Base-by-base conservation (phyloP, 768 basidiomycete species). In the Phanerodontia chrysosporium region DNA sequence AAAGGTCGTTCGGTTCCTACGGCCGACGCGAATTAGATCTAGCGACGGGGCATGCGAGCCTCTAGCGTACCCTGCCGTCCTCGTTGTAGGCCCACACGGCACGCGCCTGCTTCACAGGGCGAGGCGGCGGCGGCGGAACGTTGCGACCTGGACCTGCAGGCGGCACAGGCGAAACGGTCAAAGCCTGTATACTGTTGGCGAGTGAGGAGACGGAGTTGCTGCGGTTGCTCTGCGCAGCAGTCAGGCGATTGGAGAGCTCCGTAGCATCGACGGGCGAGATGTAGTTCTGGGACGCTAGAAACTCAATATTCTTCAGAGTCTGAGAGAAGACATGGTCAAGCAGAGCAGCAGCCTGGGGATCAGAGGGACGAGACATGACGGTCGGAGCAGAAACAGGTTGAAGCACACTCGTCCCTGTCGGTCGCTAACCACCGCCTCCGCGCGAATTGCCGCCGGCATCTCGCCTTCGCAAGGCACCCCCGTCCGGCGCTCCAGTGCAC, bases 1-100 rank as follows among this genome's bases (percentile, higher is more conserved):
- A 82, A 8, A 96, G 77, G 68, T 96, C 93, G n/a, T 87, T 83
- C 13, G 80, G 76, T 64, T 92, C 89, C 89, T 93, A 25, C 6
- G 8, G 67, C 12, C 28, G 6, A 25, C 55, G 55, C 42, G 22
- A 22, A 2, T 51, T 28, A 36, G 9, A 54, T 18, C 9, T 5
- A 18, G 16, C 4, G 18, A 4, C 42, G 42, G n/a, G 45, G 39
- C 32, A 48, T 45, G 30, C 59, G 57, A 62, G 46, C 24, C 52
- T 36, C n/a, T 18, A 28, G 65, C 77, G 45, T 54, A 86, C 83
- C 60, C 70, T 62, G 52, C 82, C 82, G 53, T 81, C 72, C 64
- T 84, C 84, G 57, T 86, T 85, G 70, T 90, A 90, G 1, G 74
- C 71, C 89, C 88, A 90, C 0, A 85, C 55, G 0, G 86, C 88